Evolutionary conservation across 139 green algal species (phyloP).

Genomic region (Coccomyxa sp.): DNA sequence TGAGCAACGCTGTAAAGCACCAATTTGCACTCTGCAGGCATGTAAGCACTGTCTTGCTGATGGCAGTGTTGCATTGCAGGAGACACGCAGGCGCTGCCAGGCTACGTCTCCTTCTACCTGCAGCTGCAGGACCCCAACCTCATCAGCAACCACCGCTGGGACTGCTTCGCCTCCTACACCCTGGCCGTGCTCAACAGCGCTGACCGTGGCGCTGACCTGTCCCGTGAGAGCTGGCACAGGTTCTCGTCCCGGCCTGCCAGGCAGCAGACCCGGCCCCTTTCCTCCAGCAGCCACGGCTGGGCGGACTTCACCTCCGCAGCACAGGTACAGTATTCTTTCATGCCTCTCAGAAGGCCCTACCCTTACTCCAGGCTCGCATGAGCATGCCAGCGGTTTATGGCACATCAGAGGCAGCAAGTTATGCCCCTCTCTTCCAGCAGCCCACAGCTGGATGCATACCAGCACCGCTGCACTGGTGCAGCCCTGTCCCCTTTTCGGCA

Average conservation of each 20-base stretch:
- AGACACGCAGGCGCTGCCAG: constrained; percentile 53
- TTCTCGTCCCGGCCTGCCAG: constrained; percentile 28
- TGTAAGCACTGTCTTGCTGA: too few relatives aligned
- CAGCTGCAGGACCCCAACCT: constrained; percentile 24
- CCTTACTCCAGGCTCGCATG: too few relatives aligned
- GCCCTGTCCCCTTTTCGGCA: too few relatives aligned
- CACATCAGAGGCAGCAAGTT: too few relatives aligned
- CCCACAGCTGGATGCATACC: too few relatives aligned
- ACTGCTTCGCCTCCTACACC: constrained; percentile 59
- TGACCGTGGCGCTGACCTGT: constrained; percentile 36
- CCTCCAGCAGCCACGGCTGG: constrained; percentile 50
- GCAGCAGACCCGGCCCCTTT: neutral
- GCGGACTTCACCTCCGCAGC: constrained; percentile 57
- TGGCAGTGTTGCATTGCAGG: constrained; percentile 26
- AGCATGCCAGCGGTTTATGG: too few relatives aligned
- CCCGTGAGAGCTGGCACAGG: constrained; percentile 50
- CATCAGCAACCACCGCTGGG: constrained; percentile 37
- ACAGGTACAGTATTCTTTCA: too few relatives aligned
- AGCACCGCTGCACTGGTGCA: too few relatives aligned
- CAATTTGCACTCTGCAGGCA: too few relatives aligned
- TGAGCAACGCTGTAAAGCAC: neutral
- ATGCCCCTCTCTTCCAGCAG: too few relatives aligned
- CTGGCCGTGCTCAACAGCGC: constrained; percentile 44
- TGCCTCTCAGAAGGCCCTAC: too few relatives aligned
- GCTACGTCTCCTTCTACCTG: constrained; percentile 53